Evolutionary conservation across 352 stramenopile species (phyloP), one percentile per base, ranked within the genome.

Genomic region (Heterotrichella gracilis): DNA sequence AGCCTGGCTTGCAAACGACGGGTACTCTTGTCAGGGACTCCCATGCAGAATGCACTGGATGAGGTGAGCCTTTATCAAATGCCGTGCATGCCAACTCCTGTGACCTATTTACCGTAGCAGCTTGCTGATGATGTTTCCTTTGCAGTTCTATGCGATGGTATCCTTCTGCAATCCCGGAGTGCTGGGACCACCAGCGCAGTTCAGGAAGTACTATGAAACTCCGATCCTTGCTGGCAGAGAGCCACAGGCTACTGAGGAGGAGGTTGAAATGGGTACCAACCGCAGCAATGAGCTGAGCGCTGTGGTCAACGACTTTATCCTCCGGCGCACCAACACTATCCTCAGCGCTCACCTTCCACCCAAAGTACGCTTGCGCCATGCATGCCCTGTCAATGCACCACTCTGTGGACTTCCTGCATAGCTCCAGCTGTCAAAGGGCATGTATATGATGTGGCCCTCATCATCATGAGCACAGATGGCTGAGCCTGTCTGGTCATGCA

Each of bases 1-100:
- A 79, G 75, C 2, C 70, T 95, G 14, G 77, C 82, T 0, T 92
- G 86, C 64, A 80, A 83, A 70, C 87, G 88, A 13, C 82, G 92
- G 25, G 83, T 98, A 2, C 74, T 98, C 32, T 74, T 98, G 1
- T 95, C 89, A 0, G 91, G 91, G 24, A 97, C 90, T 17, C 90
- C 89, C 0, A 95, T 97, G 87, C 89, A 97, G 72, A 97, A 98
- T 73, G 89, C 97, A 78, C 75, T 98, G 14, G 83, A 95, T 69
- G 92, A 98, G n/a, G n/a, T n/a, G n/a, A n/a, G n/a, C n/a, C n/a
- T n/a, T n/a, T n/a, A n/a, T n/a, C n/a, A n/a, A n/a, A n/a, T n/a
- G n/a, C n/a, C n/a, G n/a, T n/a, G n/a, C n/a, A n/a, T n/a, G n/a
- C n/a, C n/a, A n/a, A n/a, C n/a, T n/a, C n/a, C n/a, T n/a, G n/a